phyloP scores from a whole-genome alignment of 768 basidiomycete genomes.

The Pleurotus tuoliensis region DNA sequence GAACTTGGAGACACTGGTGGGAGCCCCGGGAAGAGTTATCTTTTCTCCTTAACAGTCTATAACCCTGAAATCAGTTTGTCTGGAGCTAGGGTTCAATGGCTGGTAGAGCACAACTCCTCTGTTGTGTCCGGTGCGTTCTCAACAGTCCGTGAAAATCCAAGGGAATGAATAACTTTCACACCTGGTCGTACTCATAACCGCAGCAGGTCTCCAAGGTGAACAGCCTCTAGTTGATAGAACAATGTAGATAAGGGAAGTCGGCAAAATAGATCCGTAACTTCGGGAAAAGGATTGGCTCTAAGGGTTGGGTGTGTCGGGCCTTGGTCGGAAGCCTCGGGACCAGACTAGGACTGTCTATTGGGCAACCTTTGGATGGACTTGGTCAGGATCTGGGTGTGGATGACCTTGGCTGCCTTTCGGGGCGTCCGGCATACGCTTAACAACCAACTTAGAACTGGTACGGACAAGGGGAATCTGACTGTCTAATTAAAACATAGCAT shows the following conservation, averaged over 20 bases:
- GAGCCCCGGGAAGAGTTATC: conserved; percentile 72
- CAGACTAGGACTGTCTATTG: conserved; percentile 9
- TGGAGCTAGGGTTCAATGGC: conserved; percentile 70
- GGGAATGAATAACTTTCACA: conserved; percentile 67
- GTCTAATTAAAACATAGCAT: conserved; percentile 85
- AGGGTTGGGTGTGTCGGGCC: conserved; percentile 53
- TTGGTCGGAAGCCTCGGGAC: conserved; percentile 20
- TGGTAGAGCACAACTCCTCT: conserved; percentile 70
- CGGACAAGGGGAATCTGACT: conserved; percentile 81
- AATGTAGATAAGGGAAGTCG: conserved; percentile 80
- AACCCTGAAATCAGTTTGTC: conserved; percentile 73
- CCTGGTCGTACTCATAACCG: conserved; percentile 76
- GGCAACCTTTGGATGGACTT: conserved; percentile 10
- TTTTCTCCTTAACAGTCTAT: conserved; percentile 74
- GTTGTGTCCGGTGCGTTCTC: conserved; percentile 69
- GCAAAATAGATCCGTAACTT: conserved; percentile 54
- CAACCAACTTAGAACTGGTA: conserved; percentile 73
- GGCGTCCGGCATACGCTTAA: conserved; percentile 62
- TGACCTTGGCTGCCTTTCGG: conserved; percentile 47
- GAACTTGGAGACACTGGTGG: neutral
- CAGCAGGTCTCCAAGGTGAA: conserved; percentile 82
- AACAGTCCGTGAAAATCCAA: conserved; percentile 74
- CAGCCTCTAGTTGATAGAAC: conserved; percentile 78
- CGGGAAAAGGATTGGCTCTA: conserved; percentile 74
- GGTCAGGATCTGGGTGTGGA: conserved; percentile 10